Evolutionary conservation across 2,329 filamentous ascomycete genomes (phyloP), one percentile per base, ranked within the genome.

Genomic region (Colletotrichum tabaci): DNA sequence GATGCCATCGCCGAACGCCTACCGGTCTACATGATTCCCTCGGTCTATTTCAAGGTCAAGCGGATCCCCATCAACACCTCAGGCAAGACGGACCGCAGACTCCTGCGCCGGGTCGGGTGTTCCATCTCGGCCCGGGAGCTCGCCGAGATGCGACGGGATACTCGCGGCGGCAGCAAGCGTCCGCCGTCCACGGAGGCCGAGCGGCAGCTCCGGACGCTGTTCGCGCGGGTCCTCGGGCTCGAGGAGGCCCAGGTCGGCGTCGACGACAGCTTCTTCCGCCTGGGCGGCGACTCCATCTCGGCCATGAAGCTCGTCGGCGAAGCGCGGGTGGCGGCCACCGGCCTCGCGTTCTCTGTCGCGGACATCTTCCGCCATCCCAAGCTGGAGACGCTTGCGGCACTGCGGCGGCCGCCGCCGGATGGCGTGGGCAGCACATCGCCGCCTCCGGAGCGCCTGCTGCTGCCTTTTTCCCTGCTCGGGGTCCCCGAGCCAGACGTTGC

Each of bases 1-100:
- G 23, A 75, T 76, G 4, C 77, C 78, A 16, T 83, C 76, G 62
- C 71, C 77, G 72, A 58, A 81, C 82, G 81, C 76, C 62, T 82
- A 2, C 80, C 81, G 0, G 67, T 67, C 0, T 82, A 81, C 71
- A 83, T 83, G 81, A 74, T 83, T 0, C 82, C 82, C 0, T 76
- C 75, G 7, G 70, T 77, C 9, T 81, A 76, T 70, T 42, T 83
- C 8, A 74, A 74, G 0, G 64, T 82, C 5, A 62, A 75, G 15
- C 35, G 53, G 7, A 46, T 75, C 13, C 72, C 75, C 7, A 66
- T 75, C 49, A 75, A 67, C n/a, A 40, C 68, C n/a, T 73, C 75
- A 1, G 71, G 68, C n/a, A 76, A 76, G 68, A 72, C 68, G 2
- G 73, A 76, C 58, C 58, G 75, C 30, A 67, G 62, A 60, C 57